Base-by-base conservation (phyloP, 257 asterid species). In the Fraxinus anomala region DNA sequence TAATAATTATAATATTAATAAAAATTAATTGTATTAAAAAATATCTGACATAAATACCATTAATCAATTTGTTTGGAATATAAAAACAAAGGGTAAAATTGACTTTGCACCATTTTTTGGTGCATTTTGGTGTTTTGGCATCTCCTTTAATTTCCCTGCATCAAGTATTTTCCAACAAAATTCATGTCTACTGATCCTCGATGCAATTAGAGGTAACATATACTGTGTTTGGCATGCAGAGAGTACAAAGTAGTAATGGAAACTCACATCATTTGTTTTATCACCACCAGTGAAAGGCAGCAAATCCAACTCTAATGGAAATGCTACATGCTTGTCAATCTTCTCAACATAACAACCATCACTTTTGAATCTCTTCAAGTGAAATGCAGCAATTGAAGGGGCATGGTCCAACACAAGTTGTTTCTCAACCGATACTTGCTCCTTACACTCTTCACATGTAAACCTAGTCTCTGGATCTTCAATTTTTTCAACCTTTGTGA, bases 311-410 rank as follows among this genome's bases (percentile, higher is more conserved):
- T 93, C 91, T 73, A 87, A 51, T 8, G 99, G 98, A 83, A 91
- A 95, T 19, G 86, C 83, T 3, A 95, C 92, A 77, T 83, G 91
- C 71, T 89, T 93, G 80, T 95, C 97, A 81, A 95, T 87, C 86
- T 93, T 95, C 79, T 95, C 91, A 36, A 93, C 97, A 68, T 80
- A 75, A 80, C 87, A 80, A 68, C 97, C 99, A 70, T 93, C 94
- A 72, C 82, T 90, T 86, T 91, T 88, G 85, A 95, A 95, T 82
- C 99, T 93, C 92, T 95, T 95, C 84, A 95, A 79, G 81, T 95
- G 98, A 75, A 95, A 89, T 67, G 88, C 87, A 69, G 92, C 94
- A 73, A 93, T 89, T 14, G 90, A 76, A 63, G 99, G 98, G 77
- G 78, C 82, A 84, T 87, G 87, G 28, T 91, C 96, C 84, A 93